Evolutionary conservation across 2,329 filamentous ascomycete genomes (phyloP).

Genomic region (Lasiodiplodia gonubiensis): DNA sequence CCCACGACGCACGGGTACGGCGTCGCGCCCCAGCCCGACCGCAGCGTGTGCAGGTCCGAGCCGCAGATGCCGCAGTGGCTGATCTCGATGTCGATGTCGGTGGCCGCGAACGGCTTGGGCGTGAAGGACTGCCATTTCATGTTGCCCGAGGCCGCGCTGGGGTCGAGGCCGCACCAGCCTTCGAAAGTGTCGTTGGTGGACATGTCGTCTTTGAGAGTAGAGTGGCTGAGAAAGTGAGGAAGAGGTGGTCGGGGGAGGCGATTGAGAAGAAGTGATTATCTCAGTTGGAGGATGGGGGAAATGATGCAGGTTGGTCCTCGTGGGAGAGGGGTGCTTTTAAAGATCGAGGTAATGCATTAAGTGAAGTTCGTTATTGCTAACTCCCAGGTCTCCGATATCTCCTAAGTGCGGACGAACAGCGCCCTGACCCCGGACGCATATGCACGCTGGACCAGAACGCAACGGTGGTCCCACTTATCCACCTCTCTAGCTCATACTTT

Average conservation of each 20-base stretch:
- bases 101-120: slow-evolving; percentile 49
- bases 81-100: slow-evolving; percentile 42
- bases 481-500: too few relatives aligned
- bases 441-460: background rate
- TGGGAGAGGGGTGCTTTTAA: background rate
- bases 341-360: background rate
- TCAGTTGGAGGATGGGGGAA: background rate
- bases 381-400: background rate
- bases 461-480: background rate
- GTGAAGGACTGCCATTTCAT: slow-evolving; percentile 58
- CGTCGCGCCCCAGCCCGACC: slow-evolving; percentile 50
- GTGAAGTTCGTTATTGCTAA: background rate
- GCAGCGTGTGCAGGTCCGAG: slow-evolving; percentile 43
- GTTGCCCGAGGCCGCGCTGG: slow-evolving; percentile 57
- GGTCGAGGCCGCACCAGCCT: slow-evolving; percentile 61
- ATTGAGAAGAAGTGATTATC: background rate
- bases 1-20: slow-evolving; percentile 51
- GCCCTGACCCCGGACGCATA: background rate
- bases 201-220: slow-evolving; percentile 55
- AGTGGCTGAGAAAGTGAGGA: slow-evolving; percentile 40
- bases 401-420: background rate
- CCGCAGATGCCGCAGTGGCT: slow-evolving; percentile 33
- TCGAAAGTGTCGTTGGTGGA: slow-evolving; percentile 12
- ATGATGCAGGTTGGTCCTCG: background rate
- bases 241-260: background rate